These are phyloP conservation scores for Anisogramma anomala DNA, from an alignment of 2,329 filamentous ascomycete genomes.

Conservation along the genomic window DNA sequence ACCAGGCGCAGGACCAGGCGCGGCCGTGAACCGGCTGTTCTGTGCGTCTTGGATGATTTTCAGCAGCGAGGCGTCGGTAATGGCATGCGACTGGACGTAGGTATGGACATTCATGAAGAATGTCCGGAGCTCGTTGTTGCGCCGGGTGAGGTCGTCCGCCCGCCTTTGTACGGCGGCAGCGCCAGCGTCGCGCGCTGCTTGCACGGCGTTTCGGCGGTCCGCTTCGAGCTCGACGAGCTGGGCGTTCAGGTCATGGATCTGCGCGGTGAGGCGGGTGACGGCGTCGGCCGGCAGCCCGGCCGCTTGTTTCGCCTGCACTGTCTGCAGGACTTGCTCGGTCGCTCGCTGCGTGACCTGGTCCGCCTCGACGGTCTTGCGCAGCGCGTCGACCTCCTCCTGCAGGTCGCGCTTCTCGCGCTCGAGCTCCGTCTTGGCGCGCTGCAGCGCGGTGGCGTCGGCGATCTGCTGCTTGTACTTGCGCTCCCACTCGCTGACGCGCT, in stretches of 20 bases:
- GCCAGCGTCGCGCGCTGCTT: background rate
- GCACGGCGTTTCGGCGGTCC: background rate
- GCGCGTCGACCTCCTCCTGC: constrained; percentile 5
- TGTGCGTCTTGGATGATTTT: background rate
- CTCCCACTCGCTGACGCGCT: constrained; percentile 26
- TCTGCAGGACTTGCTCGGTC: no score
- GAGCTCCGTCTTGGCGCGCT: constrained; percentile 6
- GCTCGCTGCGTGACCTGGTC: constrained; percentile 3
- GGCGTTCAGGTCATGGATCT: background rate
- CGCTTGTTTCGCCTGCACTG: no score
- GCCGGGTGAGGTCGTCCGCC: background rate
- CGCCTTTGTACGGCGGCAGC: background rate
- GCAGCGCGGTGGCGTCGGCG: constrained; percentile 3
- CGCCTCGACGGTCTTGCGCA: constrained; percentile 12
- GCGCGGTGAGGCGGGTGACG: no score
- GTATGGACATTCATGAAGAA: background rate
- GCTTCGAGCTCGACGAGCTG: background rate
- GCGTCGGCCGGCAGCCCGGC: no score
- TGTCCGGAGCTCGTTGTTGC: background rate
- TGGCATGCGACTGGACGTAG: background rate
- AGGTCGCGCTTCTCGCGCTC: constrained; percentile 7
- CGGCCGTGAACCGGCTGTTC: no score
- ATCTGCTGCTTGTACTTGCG: constrained; percentile 16
- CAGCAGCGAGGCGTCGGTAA: background rate
- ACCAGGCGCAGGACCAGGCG: no score